Percentiles rank a stretch among this genome's conserved stretches.
phyloP scores from a whole-genome alignment of 2,329 filamentous ascomycete genomes.

The Diaporthe sp. region DNA sequence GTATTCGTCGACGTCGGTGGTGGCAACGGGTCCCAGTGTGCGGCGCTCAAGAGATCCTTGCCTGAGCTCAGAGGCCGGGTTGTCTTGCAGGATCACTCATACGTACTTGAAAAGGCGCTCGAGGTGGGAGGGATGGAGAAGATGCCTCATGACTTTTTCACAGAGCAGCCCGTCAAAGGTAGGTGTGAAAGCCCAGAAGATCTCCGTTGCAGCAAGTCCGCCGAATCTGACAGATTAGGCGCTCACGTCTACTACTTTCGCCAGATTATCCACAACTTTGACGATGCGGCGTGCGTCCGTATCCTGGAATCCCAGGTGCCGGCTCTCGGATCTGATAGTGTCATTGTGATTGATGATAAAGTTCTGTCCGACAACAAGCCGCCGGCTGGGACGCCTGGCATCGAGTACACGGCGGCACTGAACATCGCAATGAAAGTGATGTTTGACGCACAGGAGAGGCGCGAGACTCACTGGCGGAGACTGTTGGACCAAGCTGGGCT shows the following conservation, averaged over 20 bases:
- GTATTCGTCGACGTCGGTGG: conserved; percentile 16
- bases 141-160: conserved; percentile 42
- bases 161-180: conserved; percentile 47
- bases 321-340: conserved; percentile 43
- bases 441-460: conserved; percentile 46
- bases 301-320: conserved; percentile 43
- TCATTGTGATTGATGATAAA: conserved; percentile 47
- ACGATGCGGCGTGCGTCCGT: conserved; percentile 44
- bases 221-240: conserved; percentile 34
- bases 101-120: conserved; percentile 43
- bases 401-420: conserved; percentile 44
- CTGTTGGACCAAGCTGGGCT: conserved; percentile 43
- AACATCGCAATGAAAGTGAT: conserved; percentile 46
- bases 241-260: conserved; percentile 48
- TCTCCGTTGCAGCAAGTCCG: neutral
- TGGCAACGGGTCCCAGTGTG: conserved; percentile 7
- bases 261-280: conserved; percentile 48
- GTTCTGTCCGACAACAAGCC: conserved; percentile 42
- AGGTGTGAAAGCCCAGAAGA: neutral
- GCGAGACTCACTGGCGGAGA: conserved; percentile 44
- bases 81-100: conserved; percentile 44
- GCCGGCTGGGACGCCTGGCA: conserved; percentile 38
- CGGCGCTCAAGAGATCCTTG: neutral
- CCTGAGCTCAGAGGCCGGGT: conserved; percentile 1
- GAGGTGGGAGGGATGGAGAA: conserved; percentile 43